A percentile compares a stretch with the other conserved stretches of the same genome.
Evolutionary conservation across 1,284 basidiomycete species (phyloP).

Genomic region (Naganishia sp.): DNA sequence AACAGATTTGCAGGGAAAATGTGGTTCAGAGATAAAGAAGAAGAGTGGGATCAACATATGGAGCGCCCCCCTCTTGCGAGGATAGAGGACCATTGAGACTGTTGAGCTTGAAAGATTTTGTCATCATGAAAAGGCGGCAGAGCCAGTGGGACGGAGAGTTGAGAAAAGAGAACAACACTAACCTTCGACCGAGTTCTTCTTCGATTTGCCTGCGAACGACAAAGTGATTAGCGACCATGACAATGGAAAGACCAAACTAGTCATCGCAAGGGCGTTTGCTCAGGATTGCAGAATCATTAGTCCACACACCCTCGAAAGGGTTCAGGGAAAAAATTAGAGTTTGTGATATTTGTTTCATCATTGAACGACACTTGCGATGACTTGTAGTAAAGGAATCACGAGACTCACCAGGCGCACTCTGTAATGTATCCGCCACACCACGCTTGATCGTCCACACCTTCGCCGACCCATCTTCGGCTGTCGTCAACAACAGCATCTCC

Average conservation of each 20-base stretch:
- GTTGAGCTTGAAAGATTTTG: constrained; percentile 55
- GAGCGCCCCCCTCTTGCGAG: constrained; percentile 33
- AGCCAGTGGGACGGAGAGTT: constrained; percentile 1
- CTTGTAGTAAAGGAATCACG: not conserved
- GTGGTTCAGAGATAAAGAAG: constrained; percentile 53
- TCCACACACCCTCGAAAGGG: constrained; percentile 45
- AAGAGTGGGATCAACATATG: constrained; percentile 48
- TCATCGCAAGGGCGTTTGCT: constrained; percentile 31
- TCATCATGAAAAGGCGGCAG: constrained; percentile 44
- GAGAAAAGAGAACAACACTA: constrained; percentile 39
- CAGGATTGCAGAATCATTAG: constrained; percentile 55
- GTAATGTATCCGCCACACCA: constrained; percentile 37
- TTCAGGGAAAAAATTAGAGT: constrained; percentile 43
- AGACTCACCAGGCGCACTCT: constrained; percentile 49
- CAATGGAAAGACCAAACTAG: not conserved
- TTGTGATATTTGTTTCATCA: constrained; percentile 51
- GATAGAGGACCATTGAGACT: constrained; percentile 45
- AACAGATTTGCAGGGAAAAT: constrained; percentile 24
- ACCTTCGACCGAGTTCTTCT: constrained; percentile 46
- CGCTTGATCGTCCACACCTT: constrained; percentile 55
- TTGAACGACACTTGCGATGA: constrained; percentile 23
- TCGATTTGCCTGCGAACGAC: constrained; percentile 43
- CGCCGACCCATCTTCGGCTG: constrained; percentile 53
- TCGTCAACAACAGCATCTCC: constrained; percentile 51
- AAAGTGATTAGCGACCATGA: constrained; percentile 7